Evolutionary conservation across 305 asterid genomes (phyloP).

Genomic region (Fraxinus sp.): DNA sequence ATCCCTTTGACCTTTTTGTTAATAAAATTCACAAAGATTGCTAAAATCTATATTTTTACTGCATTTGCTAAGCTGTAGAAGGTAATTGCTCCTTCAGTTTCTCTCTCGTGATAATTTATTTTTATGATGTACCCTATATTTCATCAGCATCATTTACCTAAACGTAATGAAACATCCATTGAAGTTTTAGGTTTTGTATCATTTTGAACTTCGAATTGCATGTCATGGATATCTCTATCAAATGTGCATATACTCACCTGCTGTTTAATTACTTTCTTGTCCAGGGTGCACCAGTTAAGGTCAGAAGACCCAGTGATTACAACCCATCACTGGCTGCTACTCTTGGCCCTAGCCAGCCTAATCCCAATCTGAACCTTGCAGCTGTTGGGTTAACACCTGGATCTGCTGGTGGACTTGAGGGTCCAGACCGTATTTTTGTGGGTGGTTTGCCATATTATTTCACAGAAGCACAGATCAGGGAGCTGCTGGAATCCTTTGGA

Average conservation of each 20-base stretch:
- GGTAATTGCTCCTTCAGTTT: neutral
- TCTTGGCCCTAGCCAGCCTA: constrained; percentile 97
- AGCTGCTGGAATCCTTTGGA: constrained; percentile 95
- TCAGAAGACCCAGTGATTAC: constrained; percentile 95
- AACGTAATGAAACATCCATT: neutral
- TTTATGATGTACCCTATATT: neutral
- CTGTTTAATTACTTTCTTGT: constrained; percentile 1
- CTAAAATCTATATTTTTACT: neutral
- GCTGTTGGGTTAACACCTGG: constrained; percentile 95
- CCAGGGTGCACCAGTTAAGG: constrained; percentile 98
- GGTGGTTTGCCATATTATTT: constrained; percentile 96
- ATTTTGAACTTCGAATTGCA: neutral
- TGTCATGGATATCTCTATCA: neutral
- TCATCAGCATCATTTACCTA: neutral
- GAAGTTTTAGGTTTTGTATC: neutral
- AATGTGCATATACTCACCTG: neutral
- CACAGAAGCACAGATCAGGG: constrained; percentile 87
- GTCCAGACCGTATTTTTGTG: constrained; percentile 90
- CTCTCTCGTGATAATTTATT: neutral
- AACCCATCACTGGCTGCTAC: constrained; percentile 94
- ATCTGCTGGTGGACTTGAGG: constrained; percentile 91
- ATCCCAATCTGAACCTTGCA: constrained; percentile 75
- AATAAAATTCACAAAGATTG: neutral
- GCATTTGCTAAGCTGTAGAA: neutral
- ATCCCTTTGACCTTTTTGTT: neutral